Conservation (phyloP, 2,329 filamentous ascomycete species). For the Lecanicillium sp. region DNA sequence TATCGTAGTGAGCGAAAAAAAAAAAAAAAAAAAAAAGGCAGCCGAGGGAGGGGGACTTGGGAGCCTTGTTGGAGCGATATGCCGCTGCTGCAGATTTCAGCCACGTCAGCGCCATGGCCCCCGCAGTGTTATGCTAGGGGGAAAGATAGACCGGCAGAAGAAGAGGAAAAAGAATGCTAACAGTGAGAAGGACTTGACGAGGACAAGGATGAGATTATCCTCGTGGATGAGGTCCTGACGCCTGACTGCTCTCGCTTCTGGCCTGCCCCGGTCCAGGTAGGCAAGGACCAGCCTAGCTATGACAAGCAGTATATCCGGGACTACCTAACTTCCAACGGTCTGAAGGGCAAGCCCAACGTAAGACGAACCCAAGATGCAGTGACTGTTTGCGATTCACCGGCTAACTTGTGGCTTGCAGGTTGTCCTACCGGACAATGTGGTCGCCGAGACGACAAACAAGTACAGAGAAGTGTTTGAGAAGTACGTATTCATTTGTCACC, state of each 20-base stretch:
- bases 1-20: too few relatives aligned
- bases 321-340: slow-evolving; percentile 67
- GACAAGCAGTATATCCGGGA: slow-evolving; percentile 84
- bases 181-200: slow-evolving; percentile 50
- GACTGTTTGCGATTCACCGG: too few relatives aligned
- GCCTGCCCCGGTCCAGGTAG: slow-evolving; percentile 63
- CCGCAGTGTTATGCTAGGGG: too few relatives aligned
- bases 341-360: slow-evolving; percentile 34
- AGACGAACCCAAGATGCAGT: not conserved
- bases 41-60: too few relatives aligned
- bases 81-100: not conserved
- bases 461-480: slow-evolving; percentile 65
- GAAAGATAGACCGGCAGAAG: too few relatives aligned
- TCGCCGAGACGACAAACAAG: slow-evolving; percentile 61
- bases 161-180: too few relatives aligned
- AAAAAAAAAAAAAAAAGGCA: too few relatives aligned
- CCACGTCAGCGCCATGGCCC: too few relatives aligned
- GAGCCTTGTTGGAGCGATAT: slow-evolving; percentile 35
- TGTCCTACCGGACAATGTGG: slow-evolving; percentile 64
- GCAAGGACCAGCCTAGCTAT: slow-evolving; percentile 72
- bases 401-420: too few relatives aligned
- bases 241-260: slow-evolving; percentile 85
- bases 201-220: slow-evolving; percentile 24
- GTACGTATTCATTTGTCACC: not conserved
- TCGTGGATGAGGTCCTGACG: slow-evolving; percentile 77